A percentile compares a stretch with the other conserved stretches of the same genome.
phyloP scores from a whole-genome alignment of 164 flowering plant species.

The Stephania yunnanensis region DNA sequence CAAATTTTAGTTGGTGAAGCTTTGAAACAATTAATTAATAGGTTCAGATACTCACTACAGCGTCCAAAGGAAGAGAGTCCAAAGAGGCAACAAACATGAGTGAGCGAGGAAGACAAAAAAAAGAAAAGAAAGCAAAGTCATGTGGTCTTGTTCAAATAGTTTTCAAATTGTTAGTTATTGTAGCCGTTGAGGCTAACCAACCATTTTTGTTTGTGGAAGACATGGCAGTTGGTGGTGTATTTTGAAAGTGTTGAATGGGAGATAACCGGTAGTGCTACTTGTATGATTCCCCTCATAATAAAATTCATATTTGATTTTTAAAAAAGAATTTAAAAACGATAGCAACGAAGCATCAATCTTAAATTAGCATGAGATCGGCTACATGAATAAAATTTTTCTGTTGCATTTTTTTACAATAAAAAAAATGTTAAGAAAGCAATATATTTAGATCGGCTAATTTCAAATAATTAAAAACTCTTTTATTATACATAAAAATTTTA shows the following conservation, averaged over 20 bases:
- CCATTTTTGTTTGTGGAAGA: neutral
- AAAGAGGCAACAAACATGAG: slow-evolving; percentile 6
- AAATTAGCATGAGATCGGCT: no score
- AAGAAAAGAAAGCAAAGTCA: neutral
- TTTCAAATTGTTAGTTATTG: neutral
- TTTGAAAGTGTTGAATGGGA: neutral
- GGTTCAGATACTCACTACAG: slow-evolving; percentile 4
- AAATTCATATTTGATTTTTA: no score
- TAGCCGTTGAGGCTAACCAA: neutral
- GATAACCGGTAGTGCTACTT: neutral
- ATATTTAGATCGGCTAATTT: no score
- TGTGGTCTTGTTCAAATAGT: neutral
- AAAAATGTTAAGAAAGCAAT: no score
- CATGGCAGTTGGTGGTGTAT: neutral
- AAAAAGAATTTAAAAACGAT: no score
- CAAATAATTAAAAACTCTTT: no score
- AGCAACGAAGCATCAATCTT: no score
- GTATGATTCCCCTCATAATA: no score
- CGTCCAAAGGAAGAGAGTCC: slow-evolving; percentile 9
- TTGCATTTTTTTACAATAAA: no score
- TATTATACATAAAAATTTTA: no score
- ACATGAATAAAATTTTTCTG: no score
- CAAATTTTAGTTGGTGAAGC: neutral
- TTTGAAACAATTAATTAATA: neutral
- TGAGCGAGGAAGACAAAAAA: neutral